These are phyloP conservation scores for Akanthomyces dipterigenus DNA, from an alignment of 2,329 filamentous ascomycete species.

Conservation along the genomic window DNA sequence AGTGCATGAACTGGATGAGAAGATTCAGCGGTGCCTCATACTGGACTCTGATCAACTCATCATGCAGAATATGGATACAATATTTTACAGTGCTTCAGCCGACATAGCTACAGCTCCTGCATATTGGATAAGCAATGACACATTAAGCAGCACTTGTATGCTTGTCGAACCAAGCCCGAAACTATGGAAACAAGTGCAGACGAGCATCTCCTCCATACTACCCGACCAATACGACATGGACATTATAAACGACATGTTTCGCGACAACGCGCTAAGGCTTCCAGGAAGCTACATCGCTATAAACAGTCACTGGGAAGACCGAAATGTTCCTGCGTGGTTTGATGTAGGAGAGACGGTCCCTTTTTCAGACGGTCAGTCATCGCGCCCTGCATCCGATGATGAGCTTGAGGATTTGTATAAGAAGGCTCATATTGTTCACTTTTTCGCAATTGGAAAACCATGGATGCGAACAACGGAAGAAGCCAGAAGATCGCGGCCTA, in stretches of 20 bases:
- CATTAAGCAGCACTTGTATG: conserved; percentile 17
- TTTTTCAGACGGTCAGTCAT: conserved; percentile 1
- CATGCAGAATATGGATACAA: conserved; percentile 13
- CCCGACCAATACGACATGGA: conserved; percentile 17
- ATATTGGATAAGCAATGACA: conserved; percentile 14
- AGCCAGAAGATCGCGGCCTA: background rate
- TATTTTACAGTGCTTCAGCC: conserved; percentile 13
- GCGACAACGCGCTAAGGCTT: background rate
- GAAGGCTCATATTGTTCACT: conserved; percentile 15
- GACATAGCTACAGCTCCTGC: conserved; percentile 13
- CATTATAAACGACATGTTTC: conserved; percentile 15
- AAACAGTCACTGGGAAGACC: conserved; percentile 17
- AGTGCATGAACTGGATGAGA: conserved; percentile 14
- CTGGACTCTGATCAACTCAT: conserved; percentile 18
- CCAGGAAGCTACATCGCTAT: conserved; percentile 13
- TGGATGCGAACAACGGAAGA: conserved; percentile 10
- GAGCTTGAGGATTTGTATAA: conserved; percentile 14
- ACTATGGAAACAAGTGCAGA: conserved; percentile 12
- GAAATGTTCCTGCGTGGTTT: conserved; percentile 16
- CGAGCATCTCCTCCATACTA: background rate
- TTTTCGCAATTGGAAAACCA: conserved; percentile 14
- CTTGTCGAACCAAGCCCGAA: conserved; percentile 13
- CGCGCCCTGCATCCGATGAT: background rate
- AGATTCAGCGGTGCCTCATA: conserved; percentile 10
- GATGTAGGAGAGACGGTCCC: background rate